phyloP scores from a whole-genome alignment of 495 filamentous ascomycete genomes.

The Xylaria bambusicola region DNA sequence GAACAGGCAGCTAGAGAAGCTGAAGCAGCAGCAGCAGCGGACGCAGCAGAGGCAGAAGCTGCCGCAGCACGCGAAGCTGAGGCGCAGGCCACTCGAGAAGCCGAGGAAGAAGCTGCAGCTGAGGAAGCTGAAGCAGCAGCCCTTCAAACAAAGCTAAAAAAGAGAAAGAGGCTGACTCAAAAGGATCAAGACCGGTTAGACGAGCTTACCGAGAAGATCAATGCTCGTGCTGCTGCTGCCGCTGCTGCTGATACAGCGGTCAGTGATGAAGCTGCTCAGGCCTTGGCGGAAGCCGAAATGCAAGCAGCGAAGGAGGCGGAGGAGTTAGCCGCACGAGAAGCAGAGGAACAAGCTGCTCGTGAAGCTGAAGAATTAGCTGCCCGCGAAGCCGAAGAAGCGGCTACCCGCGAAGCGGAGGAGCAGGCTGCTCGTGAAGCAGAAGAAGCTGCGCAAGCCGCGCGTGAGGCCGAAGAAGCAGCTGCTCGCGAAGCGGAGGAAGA shows the following conservation, averaged over 20 bases:
- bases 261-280: background rate
- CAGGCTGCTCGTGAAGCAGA: conserved; percentile 27
- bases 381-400: conserved; percentile 24
- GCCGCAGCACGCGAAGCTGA: conserved; percentile 15
- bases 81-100: conserved; percentile 21
- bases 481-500: conserved; percentile 28
- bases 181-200: conserved; percentile 37
- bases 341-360: conserved; percentile 32
- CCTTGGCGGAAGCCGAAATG: conserved; percentile 9
- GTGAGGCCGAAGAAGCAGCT: conserved; percentile 14
- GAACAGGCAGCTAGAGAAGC: conserved; percentile 33
- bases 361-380: conserved; percentile 13
- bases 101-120: conserved; percentile 20
- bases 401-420: conserved; percentile 9
- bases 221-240: conserved; percentile 24
- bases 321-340: conserved; percentile 30
- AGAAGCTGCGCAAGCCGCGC: conserved; percentile 14
- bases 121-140: conserved; percentile 27
- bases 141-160: conserved; percentile 20
- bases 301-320: conserved; percentile 32
- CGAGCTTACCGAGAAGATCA: conserved; percentile 37
- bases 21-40: conserved; percentile 23
- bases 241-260: background rate
- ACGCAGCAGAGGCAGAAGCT: conserved; percentile 24
- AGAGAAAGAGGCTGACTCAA: background rate